These are phyloP conservation scores for Umbelopsis vinacea DNA, from an alignment of 192 early-diverging fungal genomes.

Conservation along the genomic window DNA sequence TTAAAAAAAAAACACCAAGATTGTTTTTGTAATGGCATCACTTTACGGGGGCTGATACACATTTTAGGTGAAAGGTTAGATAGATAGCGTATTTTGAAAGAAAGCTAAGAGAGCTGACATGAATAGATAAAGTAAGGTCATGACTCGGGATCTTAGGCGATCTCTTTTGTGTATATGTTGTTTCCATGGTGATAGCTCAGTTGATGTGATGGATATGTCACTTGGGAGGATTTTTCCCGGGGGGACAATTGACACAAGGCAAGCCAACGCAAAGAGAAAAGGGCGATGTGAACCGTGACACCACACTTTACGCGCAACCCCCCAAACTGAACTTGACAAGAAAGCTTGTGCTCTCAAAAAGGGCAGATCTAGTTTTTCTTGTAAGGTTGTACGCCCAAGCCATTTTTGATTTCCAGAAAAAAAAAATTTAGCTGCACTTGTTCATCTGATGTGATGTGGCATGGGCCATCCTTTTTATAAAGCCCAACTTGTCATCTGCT, in stretches of 20 bases:
- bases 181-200: slow-evolving; percentile 17
- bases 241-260: background rate
- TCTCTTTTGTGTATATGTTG: background rate
- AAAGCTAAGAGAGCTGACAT: no score
- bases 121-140: background rate
- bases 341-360: background rate
- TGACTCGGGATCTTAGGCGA: slow-evolving; percentile 14
- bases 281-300: background rate
- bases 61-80: no score
- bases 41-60: no score
- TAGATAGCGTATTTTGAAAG: no score
- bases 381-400: slow-evolving; percentile 11
- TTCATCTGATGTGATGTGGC: slow-evolving; percentile 23
- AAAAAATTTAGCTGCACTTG: background rate
- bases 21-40: background rate
- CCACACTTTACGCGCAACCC: background rate
- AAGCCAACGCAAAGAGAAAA: background rate
- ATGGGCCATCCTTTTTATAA: slow-evolving; percentile 22
- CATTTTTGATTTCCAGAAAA: slow-evolving; percentile 1
- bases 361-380: background rate
- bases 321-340: background rate
- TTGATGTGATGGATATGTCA: background rate
- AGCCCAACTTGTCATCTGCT: slow-evolving; percentile 13
- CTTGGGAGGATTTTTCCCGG: background rate
- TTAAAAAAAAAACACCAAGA: background rate